Conservation (phyloP, 768 basidiomycete species). For the Botryobasidium botryosum region DNA sequence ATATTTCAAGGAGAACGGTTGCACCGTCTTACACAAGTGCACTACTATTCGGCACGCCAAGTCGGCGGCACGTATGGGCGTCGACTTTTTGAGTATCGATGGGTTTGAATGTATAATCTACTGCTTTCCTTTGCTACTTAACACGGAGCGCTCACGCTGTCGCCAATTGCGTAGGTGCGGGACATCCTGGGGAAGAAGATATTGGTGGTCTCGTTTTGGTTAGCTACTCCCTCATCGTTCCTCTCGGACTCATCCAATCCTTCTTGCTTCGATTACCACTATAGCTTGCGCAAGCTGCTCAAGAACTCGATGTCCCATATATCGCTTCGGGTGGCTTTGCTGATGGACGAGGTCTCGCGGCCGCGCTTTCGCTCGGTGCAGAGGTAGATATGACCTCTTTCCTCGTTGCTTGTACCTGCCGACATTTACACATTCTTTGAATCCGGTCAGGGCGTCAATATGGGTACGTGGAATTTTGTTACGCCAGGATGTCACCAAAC, state of each 20-base stretch:
- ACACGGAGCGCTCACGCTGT: neutral
- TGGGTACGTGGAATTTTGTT: constrained; percentile 40
- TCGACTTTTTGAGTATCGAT: constrained; percentile 79
- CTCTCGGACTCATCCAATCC: neutral
- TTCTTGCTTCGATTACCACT: neutral
- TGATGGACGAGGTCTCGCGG: constrained; percentile 68
- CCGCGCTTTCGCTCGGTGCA: constrained; percentile 68
- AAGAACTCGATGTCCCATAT: constrained; percentile 70
- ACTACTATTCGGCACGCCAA: constrained; percentile 75
- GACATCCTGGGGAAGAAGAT: constrained; percentile 90
- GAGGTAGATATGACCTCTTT: constrained; percentile 30
- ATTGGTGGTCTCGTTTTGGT: constrained; percentile 78
- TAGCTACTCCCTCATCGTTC: constrained; percentile 8
- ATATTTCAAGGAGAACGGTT: constrained; percentile 57
- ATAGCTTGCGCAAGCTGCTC: constrained; percentile 75
- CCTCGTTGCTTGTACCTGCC: neutral
- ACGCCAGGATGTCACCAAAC: neutral
- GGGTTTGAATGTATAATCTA: constrained; percentile 64
- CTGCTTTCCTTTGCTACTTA: neutral
- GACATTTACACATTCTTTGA: neutral
- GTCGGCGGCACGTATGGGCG: constrained; percentile 57
- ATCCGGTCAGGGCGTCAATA: constrained; percentile 58
- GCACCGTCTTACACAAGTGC: constrained; percentile 81
- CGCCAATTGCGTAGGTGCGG: constrained; percentile 43
- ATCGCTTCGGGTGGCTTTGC: constrained; percentile 87